These are phyloP conservation scores for Ceratorhiza oryzae-sativae DNA, from an alignment of 1,284 basidiomycete genomes.

Conservation along the genomic window DNA sequence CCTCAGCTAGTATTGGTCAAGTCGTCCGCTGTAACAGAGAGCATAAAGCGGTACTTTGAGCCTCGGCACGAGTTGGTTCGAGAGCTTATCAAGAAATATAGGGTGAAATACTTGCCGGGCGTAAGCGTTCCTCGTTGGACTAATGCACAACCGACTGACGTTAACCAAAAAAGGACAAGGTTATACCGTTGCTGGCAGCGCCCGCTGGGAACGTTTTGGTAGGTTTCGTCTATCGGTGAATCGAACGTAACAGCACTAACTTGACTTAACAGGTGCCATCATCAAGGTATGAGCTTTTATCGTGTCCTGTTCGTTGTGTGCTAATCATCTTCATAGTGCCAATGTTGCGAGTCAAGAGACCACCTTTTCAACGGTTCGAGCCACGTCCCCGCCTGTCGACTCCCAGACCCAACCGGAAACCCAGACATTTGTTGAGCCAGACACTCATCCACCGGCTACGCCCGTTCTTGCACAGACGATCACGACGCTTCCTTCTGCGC, in stretches of 20 bases:
- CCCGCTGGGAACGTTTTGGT: constrained; percentile 20
- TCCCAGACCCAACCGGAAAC: constrained; percentile 38
- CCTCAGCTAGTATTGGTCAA: constrained; percentile 13
- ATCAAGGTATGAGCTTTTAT: not conserved
- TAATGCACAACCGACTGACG: not conserved
- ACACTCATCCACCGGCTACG: not conserved
- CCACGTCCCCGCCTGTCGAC: not conserved
- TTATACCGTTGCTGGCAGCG: not conserved
- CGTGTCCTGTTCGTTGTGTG: too few species aligned
- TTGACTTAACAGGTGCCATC: constrained; percentile 9
- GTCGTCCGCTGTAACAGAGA: not conserved
- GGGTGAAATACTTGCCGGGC: not conserved
- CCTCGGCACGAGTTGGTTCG: not conserved
- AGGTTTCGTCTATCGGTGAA: not conserved
- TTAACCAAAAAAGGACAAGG: constrained; percentile 11
- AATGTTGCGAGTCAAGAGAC: constrained; percentile 12
- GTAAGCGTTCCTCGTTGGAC: not conserved
- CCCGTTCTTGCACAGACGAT: not conserved
- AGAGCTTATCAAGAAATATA: not conserved
- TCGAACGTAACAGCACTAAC: not conserved
- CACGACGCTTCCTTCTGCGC: not conserved
- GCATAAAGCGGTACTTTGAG: constrained; percentile 19
- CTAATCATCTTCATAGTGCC: not conserved
- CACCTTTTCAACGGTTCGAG: not conserved
- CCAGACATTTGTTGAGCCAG: constrained; percentile 8